phyloP scores from a whole-genome alignment of 768 basidiomycete genomes.

The Termitomyces sp. region DNA sequence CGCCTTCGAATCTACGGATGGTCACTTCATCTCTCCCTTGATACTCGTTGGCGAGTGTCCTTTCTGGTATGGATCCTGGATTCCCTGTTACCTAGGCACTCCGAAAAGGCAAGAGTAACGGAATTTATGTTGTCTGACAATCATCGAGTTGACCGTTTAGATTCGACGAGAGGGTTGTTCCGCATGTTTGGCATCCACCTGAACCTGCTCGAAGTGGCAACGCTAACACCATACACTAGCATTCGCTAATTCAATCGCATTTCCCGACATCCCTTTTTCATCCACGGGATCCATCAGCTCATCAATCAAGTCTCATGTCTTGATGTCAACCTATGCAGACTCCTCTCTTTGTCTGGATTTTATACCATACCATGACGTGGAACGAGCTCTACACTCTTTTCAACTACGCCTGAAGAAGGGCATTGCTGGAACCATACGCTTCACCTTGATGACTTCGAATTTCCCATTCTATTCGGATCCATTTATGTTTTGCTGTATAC shows the following conservation, averaged over 20 bases:
- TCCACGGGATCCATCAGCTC: neutral
- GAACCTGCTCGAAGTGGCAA: neutral
- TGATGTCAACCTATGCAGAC: neutral
- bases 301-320: neutral
- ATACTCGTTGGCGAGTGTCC: slow-evolving; percentile 25
- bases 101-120: slow-evolving; percentile 2
- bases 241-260: neutral
- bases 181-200: slow-evolving; percentile 2
- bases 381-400: slow-evolving; percentile 16
- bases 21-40: slow-evolving; percentile 25
- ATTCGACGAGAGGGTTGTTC: neutral
- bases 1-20: slow-evolving; percentile 31
- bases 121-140: neutral
- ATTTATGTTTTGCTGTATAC: slow-evolving; percentile 37
- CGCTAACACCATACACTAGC: neutral
- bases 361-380: slow-evolving; percentile 18
- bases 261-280: neutral
- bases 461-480: slow-evolving; percentile 26
- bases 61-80: slow-evolving; percentile 29
- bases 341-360: slow-evolving; percentile 11
- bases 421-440: slow-evolving; percentile 18
- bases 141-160: neutral
- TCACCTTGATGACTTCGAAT: slow-evolving; percentile 31
- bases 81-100: slow-evolving; percentile 14
- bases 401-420: slow-evolving; percentile 14